Conservation (phyloP, 306 rosid species). For the Fagus crenata region DNA sequence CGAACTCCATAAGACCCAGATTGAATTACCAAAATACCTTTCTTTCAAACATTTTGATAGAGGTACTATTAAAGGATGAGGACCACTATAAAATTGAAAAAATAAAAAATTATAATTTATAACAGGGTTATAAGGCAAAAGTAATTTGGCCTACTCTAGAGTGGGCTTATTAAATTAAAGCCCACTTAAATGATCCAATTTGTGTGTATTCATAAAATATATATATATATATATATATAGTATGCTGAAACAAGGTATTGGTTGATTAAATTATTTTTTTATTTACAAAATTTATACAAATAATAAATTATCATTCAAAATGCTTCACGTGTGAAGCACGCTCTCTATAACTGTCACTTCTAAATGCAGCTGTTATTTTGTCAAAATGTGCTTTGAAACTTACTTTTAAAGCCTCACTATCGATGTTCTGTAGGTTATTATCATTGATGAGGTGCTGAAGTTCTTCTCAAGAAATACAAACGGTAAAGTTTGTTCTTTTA, state of each 20-base stretch:
- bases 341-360: background rate
- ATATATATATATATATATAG: background rate
- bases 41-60: background rate
- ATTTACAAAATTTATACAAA: background rate
- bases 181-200: background rate
- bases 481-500: slow-evolving; percentile 48
- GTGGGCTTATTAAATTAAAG: background rate
- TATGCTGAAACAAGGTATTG: background rate
- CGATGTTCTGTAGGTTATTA: slow-evolving; percentile 57
- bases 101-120: background rate
- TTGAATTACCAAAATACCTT: background rate
- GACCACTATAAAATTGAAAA: background rate
- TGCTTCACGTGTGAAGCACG: background rate
- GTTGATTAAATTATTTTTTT: background rate
- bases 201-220: background rate
- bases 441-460: slow-evolving; percentile 89
- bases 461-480: slow-evolving; percentile 79
- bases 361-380: slow-evolving; percentile 4
- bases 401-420: slow-evolving; percentile 18
- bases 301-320: background rate
- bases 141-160: background rate
- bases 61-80: background rate
- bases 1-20: background rate
- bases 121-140: background rate
- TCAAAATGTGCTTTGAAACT: background rate